These are phyloP conservation scores for Chimonanthus salicifolius DNA, from an alignment of 164 flowering plant genomes.

Conservation along the genomic window DNA sequence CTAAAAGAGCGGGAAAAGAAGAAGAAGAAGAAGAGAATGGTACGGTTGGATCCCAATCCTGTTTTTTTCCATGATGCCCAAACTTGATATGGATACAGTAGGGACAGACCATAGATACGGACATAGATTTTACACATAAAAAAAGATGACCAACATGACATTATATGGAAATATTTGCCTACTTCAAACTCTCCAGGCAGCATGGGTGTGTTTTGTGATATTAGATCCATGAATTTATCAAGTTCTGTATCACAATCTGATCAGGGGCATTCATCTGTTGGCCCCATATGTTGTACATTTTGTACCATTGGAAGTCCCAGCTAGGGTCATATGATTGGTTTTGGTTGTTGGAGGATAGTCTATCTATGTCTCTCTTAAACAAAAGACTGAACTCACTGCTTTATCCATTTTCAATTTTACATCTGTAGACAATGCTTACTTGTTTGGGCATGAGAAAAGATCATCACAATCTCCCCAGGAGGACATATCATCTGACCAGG, in stretches of 20 bases:
- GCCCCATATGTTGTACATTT: neutral
- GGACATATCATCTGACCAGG: conserved; percentile 59
- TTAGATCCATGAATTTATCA: neutral
- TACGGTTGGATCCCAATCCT: neutral
- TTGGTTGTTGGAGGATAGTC: neutral
- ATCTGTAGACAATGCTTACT: conserved; percentile 27
- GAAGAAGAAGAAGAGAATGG: neutral
- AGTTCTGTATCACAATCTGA: neutral
- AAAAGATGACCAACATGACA: too few relatives aligned
- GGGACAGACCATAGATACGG: too few relatives aligned
- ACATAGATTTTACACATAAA: too few relatives aligned
- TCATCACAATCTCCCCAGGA: conserved; percentile 69
- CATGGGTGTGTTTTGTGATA: too few relatives aligned
- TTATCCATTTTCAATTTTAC: neutral
- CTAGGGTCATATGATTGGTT: neutral
- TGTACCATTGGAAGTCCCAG: neutral
- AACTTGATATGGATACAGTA: too few relatives aligned
- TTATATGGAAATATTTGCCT: too few relatives aligned
- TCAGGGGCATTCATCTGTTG: neutral
- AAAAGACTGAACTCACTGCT: neutral
- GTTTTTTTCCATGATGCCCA: neutral
- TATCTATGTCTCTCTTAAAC: neutral
- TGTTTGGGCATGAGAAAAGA: conserved; percentile 56
- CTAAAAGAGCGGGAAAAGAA: neutral
- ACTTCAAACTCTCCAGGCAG: too few relatives aligned